Percentiles rank a stretch among this genome's conserved stretches.
These are phyloP conservation scores for Pseudozyma flocculosa DNA, from an alignment of 1,284 basidiomycete species.

Conservation along the genomic window DNA sequence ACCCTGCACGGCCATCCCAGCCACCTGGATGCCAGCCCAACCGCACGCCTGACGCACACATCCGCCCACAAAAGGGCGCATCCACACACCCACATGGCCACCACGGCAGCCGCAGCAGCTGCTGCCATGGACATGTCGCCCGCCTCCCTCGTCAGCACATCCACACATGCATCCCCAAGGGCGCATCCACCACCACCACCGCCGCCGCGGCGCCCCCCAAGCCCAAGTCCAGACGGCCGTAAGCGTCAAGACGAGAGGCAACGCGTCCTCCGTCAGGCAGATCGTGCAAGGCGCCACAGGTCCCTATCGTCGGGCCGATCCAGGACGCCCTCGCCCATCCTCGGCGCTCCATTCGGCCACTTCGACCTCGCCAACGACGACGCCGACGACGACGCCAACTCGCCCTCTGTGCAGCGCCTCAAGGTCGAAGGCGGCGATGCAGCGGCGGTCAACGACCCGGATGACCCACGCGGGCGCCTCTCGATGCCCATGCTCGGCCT, in stretches of 20 bases:
- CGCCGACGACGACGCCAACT: slow-evolving; percentile 4
- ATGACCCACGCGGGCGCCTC: slow-evolving; percentile 28
- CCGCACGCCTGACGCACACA: neutral
- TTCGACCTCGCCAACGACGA: neutral
- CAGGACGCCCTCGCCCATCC: slow-evolving; percentile 51
- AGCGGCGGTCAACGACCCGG: neutral
- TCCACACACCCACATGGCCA: neutral
- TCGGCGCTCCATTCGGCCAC: slow-evolving; percentile 31
- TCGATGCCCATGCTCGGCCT: slow-evolving; percentile 45
- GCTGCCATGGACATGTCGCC: too few species aligned
- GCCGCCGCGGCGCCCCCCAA: too few species aligned
- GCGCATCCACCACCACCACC: too few species aligned
- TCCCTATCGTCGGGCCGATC: slow-evolving; percentile 22
- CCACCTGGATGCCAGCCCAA: slow-evolving; percentile 21
- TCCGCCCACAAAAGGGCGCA: neutral
- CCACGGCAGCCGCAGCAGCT: too few species aligned
- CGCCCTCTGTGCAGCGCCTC: neutral
- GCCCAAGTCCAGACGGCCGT: too few species aligned
- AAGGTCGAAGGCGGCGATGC: neutral
- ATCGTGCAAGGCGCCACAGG: neutral
- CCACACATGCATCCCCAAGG: too few species aligned
- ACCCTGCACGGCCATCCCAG: slow-evolving; percentile 10
- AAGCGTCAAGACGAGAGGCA: neutral
- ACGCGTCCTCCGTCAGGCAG: neutral
- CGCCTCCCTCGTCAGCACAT: too few species aligned